Percentiles rank a stretch among this genome's conserved stretches.
Conservation (phyloP, 108 stramenopile genomes). For the Skeletonema marinoi region DNA sequence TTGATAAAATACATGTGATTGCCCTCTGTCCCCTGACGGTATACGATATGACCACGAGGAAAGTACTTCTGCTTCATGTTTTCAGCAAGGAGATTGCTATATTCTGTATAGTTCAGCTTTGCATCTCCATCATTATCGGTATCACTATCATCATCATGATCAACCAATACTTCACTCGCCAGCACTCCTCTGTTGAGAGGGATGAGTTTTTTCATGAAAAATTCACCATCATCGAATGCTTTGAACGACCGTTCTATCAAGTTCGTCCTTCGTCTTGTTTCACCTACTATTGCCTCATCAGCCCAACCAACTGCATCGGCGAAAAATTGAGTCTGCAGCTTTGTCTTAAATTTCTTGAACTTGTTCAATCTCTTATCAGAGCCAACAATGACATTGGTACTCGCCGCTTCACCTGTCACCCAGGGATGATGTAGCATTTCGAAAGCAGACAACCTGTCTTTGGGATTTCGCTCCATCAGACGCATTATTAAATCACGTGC, state of each 20-base stretch:
- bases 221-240: constrained; percentile 52
- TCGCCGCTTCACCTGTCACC: constrained; percentile 85
- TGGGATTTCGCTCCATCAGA: constrained; percentile 75
- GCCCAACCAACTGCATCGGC: constrained; percentile 60
- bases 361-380: constrained; percentile 60
- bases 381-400: constrained; percentile 64
- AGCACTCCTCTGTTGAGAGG: neutral
- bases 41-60: constrained; percentile 75
- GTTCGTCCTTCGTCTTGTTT: constrained; percentile 59
- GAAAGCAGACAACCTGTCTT: constrained; percentile 65
- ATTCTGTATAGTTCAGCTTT: constrained; percentile 68
- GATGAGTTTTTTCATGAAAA: constrained; percentile 11
- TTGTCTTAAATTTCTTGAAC: constrained; percentile 67
- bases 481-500: constrained; percentile 73
- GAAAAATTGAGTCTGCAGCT: constrained; percentile 75
- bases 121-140: constrained; percentile 40
- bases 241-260: constrained; percentile 79
- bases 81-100: constrained; percentile 69
- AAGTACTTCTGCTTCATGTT: constrained; percentile 83
- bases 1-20: constrained; percentile 86
- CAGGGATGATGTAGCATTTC: constrained; percentile 92
- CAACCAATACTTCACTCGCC: constrained; percentile 21
- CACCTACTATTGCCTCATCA: constrained; percentile 48
- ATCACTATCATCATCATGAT: constrained; percentile 10
- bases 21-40: constrained; percentile 67